phyloP scores from a whole-genome alignment of 495 filamentous ascomycete species.

The Haplographium delicatum region DNA sequence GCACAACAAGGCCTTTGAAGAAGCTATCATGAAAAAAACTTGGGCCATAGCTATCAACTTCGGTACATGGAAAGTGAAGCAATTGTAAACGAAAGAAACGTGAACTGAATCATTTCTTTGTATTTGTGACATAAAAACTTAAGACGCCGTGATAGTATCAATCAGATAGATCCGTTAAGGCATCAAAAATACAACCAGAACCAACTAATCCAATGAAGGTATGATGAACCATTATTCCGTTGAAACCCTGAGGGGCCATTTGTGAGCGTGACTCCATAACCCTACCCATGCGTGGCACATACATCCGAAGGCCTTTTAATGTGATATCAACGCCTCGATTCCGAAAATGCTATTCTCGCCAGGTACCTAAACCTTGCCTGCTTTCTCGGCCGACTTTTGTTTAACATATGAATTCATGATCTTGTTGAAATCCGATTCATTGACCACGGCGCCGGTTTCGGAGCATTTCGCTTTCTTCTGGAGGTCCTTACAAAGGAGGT shows the following conservation, averaged over 20 bases:
- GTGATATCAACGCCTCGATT: constrained; percentile 2
- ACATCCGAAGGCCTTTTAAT: constrained; percentile 12
- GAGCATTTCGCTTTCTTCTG: constrained; percentile 95
- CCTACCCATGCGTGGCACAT: constrained; percentile 9
- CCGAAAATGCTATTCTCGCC: constrained; percentile 7
- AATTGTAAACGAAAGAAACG: no score
- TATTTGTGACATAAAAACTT: no score
- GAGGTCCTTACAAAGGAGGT: constrained; percentile 87
- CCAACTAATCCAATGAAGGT: constrained; percentile 4
- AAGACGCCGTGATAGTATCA: no score
- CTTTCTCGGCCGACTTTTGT: constrained; percentile 2
- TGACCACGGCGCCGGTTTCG: constrained; percentile 85
- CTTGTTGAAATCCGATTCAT: constrained; percentile 79
- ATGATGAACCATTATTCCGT: constrained; percentile 6
- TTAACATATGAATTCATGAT: constrained; percentile 48
- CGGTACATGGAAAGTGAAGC: no score
- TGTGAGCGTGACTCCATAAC: constrained; percentile 6
- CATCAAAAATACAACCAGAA: constrained; percentile 2
- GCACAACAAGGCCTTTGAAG: no score
- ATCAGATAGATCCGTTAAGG: no score
- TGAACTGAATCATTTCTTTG: no score
- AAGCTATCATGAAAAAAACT: no score
- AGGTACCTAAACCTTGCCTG: constrained; percentile 8
- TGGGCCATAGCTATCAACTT: no score
- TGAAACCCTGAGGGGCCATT: constrained; percentile 1